Conservation (phyloP, 176 grass and related monocot genomes). For the Panicum miliaceum region DNA sequence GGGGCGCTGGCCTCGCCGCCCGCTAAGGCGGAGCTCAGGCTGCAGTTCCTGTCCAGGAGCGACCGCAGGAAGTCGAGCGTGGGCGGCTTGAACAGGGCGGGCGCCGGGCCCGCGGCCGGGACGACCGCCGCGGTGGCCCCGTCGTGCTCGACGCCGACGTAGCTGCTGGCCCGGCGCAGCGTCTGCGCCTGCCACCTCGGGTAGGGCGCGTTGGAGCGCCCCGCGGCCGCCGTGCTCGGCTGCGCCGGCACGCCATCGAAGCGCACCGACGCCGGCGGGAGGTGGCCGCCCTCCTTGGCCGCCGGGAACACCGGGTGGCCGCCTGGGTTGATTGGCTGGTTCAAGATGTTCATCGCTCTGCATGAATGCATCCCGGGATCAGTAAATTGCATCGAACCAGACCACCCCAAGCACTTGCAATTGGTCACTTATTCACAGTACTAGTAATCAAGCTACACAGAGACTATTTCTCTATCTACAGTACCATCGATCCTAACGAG, state of each 20-base stretch:
- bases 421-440: too few species aligned
- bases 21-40: constrained; percentile 26
- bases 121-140: background rate
- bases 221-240: constrained; percentile 30
- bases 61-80: constrained; percentile 71
- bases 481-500: background rate
- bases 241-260: constrained; percentile 43
- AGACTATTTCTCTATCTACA: too few species aligned
- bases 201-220: background rate
- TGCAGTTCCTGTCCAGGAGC: constrained; percentile 48
- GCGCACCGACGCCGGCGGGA: constrained; percentile 42
- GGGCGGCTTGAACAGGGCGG: constrained; percentile 54
- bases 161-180: constrained; percentile 46
- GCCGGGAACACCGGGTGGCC: constrained; percentile 55
- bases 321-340: constrained; percentile 58
- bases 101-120: background rate
- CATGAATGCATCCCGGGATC: background rate
- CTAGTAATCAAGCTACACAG: background rate
- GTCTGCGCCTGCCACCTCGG: constrained; percentile 50
- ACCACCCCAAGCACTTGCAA: too few species aligned
- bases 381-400: background rate
- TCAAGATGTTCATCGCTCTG: constrained; percentile 81
- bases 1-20: constrained; percentile 25
- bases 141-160: constrained; percentile 46
- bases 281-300: constrained; percentile 44